Evolutionary conservation across 257 asterid species (phyloP), one percentile per base, ranked within the genome.

Genomic region (Marsdenia floribunda): DNA sequence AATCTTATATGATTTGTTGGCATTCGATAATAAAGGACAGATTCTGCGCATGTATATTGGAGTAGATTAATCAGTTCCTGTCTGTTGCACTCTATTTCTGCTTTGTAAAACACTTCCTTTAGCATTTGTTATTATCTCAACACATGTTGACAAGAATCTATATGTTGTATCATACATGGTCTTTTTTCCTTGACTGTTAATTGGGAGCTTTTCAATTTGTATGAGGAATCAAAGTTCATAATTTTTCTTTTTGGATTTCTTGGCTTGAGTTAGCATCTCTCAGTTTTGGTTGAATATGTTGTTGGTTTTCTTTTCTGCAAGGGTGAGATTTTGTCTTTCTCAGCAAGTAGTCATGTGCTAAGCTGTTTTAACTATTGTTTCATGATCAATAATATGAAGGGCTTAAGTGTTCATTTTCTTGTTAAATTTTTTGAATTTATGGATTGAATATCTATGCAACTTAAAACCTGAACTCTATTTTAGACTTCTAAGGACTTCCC

Each of bases 1-100:
- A 16, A 35, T 46, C 47, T 64, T 16, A 16, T 65, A 16, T 65
- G 70, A 65, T 37, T 65, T 18, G 21, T 64, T 65, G 50, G 70
- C 70, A 65, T 37, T 38, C 8, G 0, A 38, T 35, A 65, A 35
- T 16, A 65, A 65, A 65, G 26, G 70, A 8, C 50, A 38, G 70
- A 14, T 65, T 65, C 50, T 65, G 70, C 70, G 70, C 26, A 65
- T 65, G 70, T 65, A 65, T 18, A 65, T 65, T 65, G 50, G 70
- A 65, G 70, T 65, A 65, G 49, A 65, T 37, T 6, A 18, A 18
- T 24, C 50, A 65, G 29, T 65, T 65, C 70, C 70, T 65, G 50
- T 65, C 15, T 65, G 50, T 38, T 65, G 29, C 70, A 18, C 70
- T 19, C 37, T 29, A 29, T 37, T 65, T 65, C 15, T 65, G 21